Evolutionary conservation across 2,329 filamentous ascomycete genomes (phyloP).

Genomic region (Fusarium setosum): DNA sequence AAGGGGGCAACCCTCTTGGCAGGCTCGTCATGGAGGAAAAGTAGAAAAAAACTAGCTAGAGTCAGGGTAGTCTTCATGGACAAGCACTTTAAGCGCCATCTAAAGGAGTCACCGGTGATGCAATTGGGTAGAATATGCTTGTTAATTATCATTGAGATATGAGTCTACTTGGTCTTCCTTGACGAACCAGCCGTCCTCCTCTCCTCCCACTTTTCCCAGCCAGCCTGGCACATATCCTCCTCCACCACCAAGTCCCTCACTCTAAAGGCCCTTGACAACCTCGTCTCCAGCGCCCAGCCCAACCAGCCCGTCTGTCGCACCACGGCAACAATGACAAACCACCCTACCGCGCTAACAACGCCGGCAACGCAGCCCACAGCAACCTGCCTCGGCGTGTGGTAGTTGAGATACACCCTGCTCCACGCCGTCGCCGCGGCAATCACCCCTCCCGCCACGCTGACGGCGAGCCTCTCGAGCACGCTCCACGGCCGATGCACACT

Average conservation of each 20-base stretch:
- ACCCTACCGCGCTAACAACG: conserved; percentile 74
- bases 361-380: conserved; percentile 82
- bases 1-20: background rate
- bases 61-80: background rate
- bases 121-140: background rate
- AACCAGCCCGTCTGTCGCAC: conserved; percentile 76
- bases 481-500: conserved; percentile 62
- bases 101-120: background rate
- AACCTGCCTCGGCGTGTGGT: conserved; percentile 91
- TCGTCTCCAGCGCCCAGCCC: conserved; percentile 76
- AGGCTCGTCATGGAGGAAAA: background rate
- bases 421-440: conserved; percentile 78
- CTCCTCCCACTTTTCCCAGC: conserved; percentile 92
- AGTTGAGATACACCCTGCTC: conserved; percentile 90
- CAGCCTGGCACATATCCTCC: conserved; percentile 90
- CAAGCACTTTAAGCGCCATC: background rate
- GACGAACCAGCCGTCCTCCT: conserved; percentile 48
- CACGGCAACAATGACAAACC: conserved; percentile 80
- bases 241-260: conserved; percentile 86
- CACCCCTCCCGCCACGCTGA: conserved; percentile 65
- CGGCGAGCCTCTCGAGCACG: conserved; percentile 67
- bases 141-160: background rate
- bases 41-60: background rate
- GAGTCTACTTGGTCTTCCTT: conserved; percentile 49
- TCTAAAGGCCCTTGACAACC: conserved; percentile 73